Evolutionary conservation across 306 rosid genomes (phyloP).

Genomic region (Quercus berberidifolia): DNA sequence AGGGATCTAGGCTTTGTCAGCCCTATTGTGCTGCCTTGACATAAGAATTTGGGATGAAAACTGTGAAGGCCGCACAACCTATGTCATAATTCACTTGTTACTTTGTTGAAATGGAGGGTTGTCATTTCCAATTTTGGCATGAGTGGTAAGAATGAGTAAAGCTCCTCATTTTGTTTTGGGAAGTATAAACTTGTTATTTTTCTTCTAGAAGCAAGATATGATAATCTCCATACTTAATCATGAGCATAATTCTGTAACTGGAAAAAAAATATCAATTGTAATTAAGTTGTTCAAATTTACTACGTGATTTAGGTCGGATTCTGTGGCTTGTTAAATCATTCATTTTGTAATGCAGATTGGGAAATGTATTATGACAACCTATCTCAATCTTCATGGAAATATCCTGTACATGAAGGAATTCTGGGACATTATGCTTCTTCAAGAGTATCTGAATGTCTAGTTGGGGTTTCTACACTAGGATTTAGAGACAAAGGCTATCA

Average conservation of each 20-base stretch:
- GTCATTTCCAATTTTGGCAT: not conserved
- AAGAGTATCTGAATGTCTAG: not conserved
- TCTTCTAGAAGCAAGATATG: not conserved
- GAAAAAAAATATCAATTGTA: not conserved
- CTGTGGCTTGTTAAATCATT: not conserved
- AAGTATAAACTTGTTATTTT: not conserved
- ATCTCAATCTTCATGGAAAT: conserved; percentile 3
- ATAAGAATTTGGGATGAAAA: not conserved
- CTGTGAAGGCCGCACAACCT: not conserved
- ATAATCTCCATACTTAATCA: not conserved
- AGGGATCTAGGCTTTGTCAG: not conserved
- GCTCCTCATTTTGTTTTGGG: not conserved
- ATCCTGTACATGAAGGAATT: conserved; percentile 5
- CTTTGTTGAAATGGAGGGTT: not conserved
- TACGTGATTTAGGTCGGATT: not conserved
- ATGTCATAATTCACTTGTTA: not conserved
- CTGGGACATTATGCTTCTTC: conserved; percentile 1
- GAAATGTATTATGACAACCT: not conserved
- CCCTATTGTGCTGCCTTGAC: no score
- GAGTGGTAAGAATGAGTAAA: not conserved
- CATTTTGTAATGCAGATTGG: conserved; percentile 27
- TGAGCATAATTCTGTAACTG: not conserved
- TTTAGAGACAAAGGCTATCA: conserved; percentile 11
- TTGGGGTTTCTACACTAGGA: not conserved
- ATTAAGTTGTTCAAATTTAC: not conserved